Conservation (phyloP, 192 early-diverging fungal species). For the Fimicolochytrium jonesii region DNA sequence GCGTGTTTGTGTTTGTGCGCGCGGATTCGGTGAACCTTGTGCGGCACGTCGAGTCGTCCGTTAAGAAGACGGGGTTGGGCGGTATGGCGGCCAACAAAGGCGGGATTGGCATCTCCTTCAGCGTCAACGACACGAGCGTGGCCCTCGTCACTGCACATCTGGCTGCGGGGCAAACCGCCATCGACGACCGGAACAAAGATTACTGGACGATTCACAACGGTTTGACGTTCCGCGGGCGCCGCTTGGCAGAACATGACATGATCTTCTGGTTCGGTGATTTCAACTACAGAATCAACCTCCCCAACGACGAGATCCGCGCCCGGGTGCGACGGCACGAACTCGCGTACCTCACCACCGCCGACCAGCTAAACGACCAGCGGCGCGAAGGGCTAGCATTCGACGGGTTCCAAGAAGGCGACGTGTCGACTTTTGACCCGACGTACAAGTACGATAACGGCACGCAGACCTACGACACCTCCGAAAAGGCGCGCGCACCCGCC, state of each 20-base stretch:
- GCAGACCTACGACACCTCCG: slow-evolving; percentile 66
- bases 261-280: slow-evolving; percentile 87
- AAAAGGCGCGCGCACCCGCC: slow-evolving; percentile 58
- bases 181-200: slow-evolving; percentile 80
- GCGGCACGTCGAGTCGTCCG: slow-evolving; percentile 75
- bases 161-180: slow-evolving; percentile 73
- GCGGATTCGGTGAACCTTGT: slow-evolving; percentile 62
- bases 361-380: slow-evolving; percentile 36
- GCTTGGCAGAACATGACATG: slow-evolving; percentile 72
- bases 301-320: slow-evolving; percentile 63
- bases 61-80: slow-evolving; percentile 88
- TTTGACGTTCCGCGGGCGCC: slow-evolving; percentile 66
- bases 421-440: slow-evolving; percentile 66
- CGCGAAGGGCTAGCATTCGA: slow-evolving; percentile 59
- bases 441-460: slow-evolving; percentile 80
- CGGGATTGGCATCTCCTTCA: slow-evolving; percentile 84
- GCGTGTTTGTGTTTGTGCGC: slow-evolving; percentile 83
- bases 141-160: slow-evolving; percentile 94
- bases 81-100: slow-evolving; percentile 99
- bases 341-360: slow-evolving; percentile 14
- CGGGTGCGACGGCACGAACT: neutral
- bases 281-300: slow-evolving; percentile 75
- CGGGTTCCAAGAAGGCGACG: slow-evolving; percentile 71
- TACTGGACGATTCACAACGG: slow-evolving; percentile 75
- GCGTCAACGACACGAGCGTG: slow-evolving; percentile 79